Evolutionary conservation across 2,329 filamentous ascomycete genomes (phyloP), one percentile per base, ranked within the genome.

Genomic region (Periconia digitata): DNA sequence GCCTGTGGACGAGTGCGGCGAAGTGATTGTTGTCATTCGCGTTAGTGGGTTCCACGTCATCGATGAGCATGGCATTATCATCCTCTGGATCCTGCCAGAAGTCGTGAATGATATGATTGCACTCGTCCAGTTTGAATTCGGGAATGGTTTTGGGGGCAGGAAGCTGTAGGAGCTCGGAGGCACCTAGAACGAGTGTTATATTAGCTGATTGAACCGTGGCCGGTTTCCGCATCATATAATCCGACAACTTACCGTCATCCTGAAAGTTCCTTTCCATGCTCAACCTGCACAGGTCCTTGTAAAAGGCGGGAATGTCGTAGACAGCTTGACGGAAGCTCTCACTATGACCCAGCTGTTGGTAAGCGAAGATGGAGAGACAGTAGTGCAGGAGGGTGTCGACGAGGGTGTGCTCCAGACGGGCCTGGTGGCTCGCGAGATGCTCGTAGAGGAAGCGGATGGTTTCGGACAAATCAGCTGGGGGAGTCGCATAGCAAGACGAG

Each of bases 381-480:
- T 76, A 77, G 53, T 74, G 67, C 41, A 75, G 60, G 15, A 77
- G 59, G 0, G 67, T 70, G 36, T 74, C 66, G 7, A 73, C 52
- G 4, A 76, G 57, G 16, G 58, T 53, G 21, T 62, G 55, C 24
- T 64, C 53, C 40, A 55, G 50, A 27, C 58, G 55, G 16, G 58
- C 52, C 37, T 69, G 43, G 3, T 58, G 38, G 18, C 53, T 53
- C 18, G 52, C 45, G 40, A 66, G 61, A 46, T 71, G 46, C 13
- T 45, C 39, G 47, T 71, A 72, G 17, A 70, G 41, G 55, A 66
- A 72, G n/a, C 58, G 55, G 37, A 77, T 72, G 2, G 72, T 69
- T 6, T 62, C 59, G 47, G 70, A 71, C 1, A 78, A 58, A 22
- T 74, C 72, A 37, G 62, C 49, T 2, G 74, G 74, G 18, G 71